These are phyloP conservation scores for Diversispora eburnea DNA, from an alignment of 192 early-diverging fungal genomes.

Conservation along the genomic window DNA sequence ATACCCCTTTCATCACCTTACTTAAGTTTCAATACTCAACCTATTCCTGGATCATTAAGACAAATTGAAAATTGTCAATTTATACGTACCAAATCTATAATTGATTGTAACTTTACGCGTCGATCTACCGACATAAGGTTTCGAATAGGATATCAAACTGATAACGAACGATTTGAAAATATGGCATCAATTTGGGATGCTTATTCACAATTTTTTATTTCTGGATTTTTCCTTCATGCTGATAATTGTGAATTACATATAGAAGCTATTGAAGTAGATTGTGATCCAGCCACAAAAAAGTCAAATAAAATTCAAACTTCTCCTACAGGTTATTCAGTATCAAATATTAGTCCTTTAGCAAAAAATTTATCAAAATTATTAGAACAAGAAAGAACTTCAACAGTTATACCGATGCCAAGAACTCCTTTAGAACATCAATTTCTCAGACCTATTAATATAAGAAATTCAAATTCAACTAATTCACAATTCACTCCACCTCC, in stretches of 20 bases:
- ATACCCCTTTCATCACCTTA: constrained; percentile 8
- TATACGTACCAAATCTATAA: constrained; percentile 12
- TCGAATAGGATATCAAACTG: constrained; percentile 16
- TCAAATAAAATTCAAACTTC: not conserved
- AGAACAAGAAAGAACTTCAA: not conserved
- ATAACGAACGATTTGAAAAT: constrained; percentile 5
- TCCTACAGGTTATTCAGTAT: not conserved
- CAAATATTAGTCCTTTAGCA: not conserved
- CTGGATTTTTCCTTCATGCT: constrained; percentile 7
- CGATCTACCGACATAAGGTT: not conserved
- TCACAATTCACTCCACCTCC: not conserved
- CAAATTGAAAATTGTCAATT: constrained; percentile 17
- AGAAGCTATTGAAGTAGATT: constrained; percentile 3
- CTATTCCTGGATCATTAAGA: constrained; percentile 11
- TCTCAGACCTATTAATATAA: not conserved
- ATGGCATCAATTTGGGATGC: constrained; percentile 5
- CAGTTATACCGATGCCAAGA: not conserved
- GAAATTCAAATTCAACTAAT: not conserved
- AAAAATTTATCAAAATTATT: constrained; percentile 6
- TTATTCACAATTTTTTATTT: constrained; percentile 19
- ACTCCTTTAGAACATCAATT: not conserved
- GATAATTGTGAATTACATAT: constrained; percentile 16
- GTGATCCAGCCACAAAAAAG: constrained; percentile 4
- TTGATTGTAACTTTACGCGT: not conserved
- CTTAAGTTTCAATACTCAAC: constrained; percentile 13